phyloP scores from a whole-genome alignment of 306 rosid genomes.

The Fragaria vesca region DNA sequence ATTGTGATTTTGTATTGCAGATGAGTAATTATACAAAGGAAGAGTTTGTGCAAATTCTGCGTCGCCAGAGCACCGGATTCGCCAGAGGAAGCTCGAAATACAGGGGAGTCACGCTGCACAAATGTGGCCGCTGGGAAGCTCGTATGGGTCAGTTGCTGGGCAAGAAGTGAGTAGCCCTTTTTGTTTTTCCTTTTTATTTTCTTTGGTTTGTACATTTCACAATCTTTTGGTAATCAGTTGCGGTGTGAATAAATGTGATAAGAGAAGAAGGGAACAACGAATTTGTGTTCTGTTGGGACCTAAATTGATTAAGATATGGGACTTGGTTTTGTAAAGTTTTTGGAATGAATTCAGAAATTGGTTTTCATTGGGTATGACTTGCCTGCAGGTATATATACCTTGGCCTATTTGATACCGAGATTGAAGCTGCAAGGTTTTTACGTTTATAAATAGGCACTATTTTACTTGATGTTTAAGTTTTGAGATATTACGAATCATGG shows the following conservation, averaged over 20 bases:
- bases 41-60: conserved; percentile 85
- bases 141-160: conserved; percentile 97
- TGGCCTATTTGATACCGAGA: conserved; percentile 86
- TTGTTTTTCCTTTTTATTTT: neutral
- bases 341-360: conserved; percentile 28
- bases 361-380: conserved; percentile 38
- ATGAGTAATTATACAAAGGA: conserved; percentile 80
- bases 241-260: neutral
- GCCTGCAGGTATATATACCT: conserved; percentile 88
- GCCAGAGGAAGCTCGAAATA: conserved; percentile 89
- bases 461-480: conserved; percentile 14
- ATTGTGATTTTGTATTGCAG: conserved; percentile 34
- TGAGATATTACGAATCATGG: conserved; percentile 13
- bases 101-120: conserved; percentile 93
- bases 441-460: conserved; percentile 20
- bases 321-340: neutral
- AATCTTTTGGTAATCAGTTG: neutral
- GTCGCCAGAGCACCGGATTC: conserved; percentile 91
- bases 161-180: conserved; percentile 58
- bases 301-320: neutral
- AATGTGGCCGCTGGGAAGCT: conserved; percentile 98
- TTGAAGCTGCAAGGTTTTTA: conserved; percentile 93
- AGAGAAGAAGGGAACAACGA: neutral
- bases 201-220: neutral
- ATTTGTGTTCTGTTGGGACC: neutral